Base-by-base conservation (phyloP, 805 yeast genomes). In the Lipomyces kockii region DNA sequence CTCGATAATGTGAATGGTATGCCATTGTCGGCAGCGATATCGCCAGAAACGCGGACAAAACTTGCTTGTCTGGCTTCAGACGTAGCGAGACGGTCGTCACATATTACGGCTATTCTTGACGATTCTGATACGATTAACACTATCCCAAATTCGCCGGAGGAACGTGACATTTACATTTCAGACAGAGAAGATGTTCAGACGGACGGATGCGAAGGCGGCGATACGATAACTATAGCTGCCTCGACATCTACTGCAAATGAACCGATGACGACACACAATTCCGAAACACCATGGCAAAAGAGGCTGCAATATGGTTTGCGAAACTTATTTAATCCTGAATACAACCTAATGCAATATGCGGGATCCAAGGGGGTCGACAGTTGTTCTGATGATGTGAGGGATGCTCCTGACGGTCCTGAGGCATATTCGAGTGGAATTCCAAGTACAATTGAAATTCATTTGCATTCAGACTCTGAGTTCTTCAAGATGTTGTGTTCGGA, bases 401-500 rank as follows among this genome's bases (percentile, higher is more conserved):
- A n/a, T 43, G 49, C 20, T 43, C 20, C 20, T 43, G 49, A 43
- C 49, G 22, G 22, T 43, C 7, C 14, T 4, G 49, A n/a, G 20
- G 22, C 49, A 8, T 14, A 25, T 32, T 25, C 9, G 9, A 25
- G 34, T 4, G 43, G 46, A 46, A 61, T 61, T 34, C 62, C 67
- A 37, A 61, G 27, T 14, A 65, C 58, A 9, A 39, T 72, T 68
- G 74, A 84, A 79, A 71, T 88, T 54, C 79, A 80, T 70, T 75
- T 86, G 39, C 81, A 83, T 62, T 84, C 88, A 4, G 91, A 89
- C 77, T 77, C 84, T 7, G 83, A 82, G 69, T 88, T 88, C 73
- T 88, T 88, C 76, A 82, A 81, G 64, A 85, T 84, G 80, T 79
- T 88, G 51, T 82, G 85, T 65, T 80, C 81, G 57, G 91, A 88